Conservation (phyloP, 176 grass and related monocot species). For the Alopecurus myosuroides region DNA sequence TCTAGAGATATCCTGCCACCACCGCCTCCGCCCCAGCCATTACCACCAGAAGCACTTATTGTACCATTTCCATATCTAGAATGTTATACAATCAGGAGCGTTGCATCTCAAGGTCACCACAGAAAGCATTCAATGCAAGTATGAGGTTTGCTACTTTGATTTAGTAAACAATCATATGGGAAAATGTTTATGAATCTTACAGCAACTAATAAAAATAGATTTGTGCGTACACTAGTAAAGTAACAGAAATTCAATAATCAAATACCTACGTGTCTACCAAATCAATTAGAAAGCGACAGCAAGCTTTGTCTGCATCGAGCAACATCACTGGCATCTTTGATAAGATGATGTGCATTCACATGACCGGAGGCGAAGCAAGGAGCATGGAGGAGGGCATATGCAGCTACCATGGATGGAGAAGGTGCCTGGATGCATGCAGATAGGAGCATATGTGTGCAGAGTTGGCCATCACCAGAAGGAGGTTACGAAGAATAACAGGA, state of each 20-base stretch:
- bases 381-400: neutral
- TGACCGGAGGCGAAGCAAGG: neutral
- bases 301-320: neutral
- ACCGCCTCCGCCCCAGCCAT: constrained; percentile 92
- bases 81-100: constrained; percentile 15
- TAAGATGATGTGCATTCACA: neutral
- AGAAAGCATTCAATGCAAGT: constrained; percentile 9
- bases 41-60: constrained; percentile 91
- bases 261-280: neutral
- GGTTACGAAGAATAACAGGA: neutral
- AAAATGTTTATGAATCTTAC: constrained; percentile 1
- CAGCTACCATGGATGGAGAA: neutral
- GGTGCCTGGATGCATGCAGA: neutral
- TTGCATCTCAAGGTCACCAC: constrained; percentile 8
- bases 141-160: neutral
- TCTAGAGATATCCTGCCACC: constrained; percentile 90
- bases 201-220: constrained; percentile 5
- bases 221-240: neutral
- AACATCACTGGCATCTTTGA: neutral
- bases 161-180: neutral
- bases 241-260: neutral
- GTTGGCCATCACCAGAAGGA: neutral
- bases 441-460: neutral
- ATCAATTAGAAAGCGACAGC: neutral
- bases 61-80: constrained; percentile 88